Evolutionary conservation across 495 filamentous ascomycete species (phyloP).

Genomic region (Penicillium mononematosum): DNA sequence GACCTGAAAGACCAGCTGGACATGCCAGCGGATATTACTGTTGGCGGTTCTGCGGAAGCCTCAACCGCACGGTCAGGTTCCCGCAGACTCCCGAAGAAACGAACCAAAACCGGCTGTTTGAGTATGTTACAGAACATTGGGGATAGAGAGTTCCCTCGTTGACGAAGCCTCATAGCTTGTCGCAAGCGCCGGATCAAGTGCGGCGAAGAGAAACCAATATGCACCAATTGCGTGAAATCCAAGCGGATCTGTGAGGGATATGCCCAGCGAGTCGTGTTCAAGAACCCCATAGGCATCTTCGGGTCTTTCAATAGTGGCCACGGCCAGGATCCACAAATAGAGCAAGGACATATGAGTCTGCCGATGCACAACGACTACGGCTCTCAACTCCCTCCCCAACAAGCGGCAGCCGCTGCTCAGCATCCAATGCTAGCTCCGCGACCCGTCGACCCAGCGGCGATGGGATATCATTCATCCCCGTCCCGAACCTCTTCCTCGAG

Average conservation of each 20-base stretch:
- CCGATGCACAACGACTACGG: conserved; percentile 25
- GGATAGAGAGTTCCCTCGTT: conserved; percentile 2
- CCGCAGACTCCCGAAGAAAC: conserved; percentile 51
- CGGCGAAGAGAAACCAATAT: conserved; percentile 89
- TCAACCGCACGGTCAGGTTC: conserved; percentile 18
- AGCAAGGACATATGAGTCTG: conserved; percentile 18
- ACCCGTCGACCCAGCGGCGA: conserved; percentile 16
- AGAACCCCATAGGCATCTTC: conserved; percentile 72
- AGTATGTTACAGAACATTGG: conserved; percentile 57
- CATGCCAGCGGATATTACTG: conserved; percentile 1
- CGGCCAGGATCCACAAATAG: conserved; percentile 21
- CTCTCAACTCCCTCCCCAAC: conserved; percentile 23
- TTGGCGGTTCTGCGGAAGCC: conserved; percentile 10
- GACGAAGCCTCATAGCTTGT: conserved; percentile 62
- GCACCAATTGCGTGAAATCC: conserved; percentile 91
- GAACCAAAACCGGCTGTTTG: conserved; percentile 95
- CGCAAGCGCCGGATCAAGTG: conserved; percentile 95
- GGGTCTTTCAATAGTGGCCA: conserved; percentile 36
- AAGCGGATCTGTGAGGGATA: conserved; percentile 94
- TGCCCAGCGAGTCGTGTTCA: conserved; percentile 89
- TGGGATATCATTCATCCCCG: conserved; percentile 17
- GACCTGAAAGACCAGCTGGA: conserved; percentile 4
- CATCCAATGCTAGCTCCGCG: conserved; percentile 41
- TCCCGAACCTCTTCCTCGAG: not conserved
- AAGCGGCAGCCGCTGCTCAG: conserved; percentile 32